phyloP scores from a whole-genome alignment of 179 eudicot species.

The Beta lomatogona region DNA sequence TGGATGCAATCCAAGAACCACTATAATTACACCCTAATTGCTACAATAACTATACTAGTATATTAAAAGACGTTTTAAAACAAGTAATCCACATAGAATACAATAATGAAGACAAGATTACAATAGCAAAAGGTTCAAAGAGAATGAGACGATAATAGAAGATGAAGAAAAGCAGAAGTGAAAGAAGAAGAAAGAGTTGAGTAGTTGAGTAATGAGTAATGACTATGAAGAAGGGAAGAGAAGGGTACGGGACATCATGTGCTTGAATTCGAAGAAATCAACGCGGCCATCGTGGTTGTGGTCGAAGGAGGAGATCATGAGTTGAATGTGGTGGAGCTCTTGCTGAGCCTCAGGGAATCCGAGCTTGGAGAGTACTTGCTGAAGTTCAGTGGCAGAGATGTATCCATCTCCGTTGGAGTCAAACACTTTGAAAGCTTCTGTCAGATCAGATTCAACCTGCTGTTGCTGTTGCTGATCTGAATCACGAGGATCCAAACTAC shows the following conservation, averaged over 20 bases:
- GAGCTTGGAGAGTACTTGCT: conserved; percentile 54
- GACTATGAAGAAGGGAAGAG: conserved; percentile 29
- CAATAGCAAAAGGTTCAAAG: not conserved
- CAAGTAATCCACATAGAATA: too few species aligned
- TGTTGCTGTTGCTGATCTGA: not conserved
- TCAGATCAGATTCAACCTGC: conserved; percentile 58
- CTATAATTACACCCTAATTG: too few species aligned
- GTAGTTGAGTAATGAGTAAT: conserved; percentile 14
- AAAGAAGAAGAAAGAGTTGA: not conserved
- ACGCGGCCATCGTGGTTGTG: conserved; percentile 65
- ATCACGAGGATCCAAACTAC: not conserved
- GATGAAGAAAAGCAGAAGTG: not conserved
- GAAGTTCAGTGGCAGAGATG: conserved; percentile 74
- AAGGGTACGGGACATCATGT: conserved; percentile 64
- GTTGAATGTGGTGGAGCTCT: conserved; percentile 55
- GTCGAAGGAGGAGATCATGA: conserved; percentile 72
- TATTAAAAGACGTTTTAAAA: too few species aligned
- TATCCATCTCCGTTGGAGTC: conserved; percentile 80
- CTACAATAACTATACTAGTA: too few species aligned
- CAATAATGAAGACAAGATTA: not conserved
- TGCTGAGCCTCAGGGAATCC: conserved; percentile 59
- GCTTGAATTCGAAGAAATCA: conserved; percentile 75
- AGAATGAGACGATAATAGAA: not conserved
- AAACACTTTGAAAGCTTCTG: conserved; percentile 83
- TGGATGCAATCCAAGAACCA: too few species aligned